Percentiles rank a stretch among this genome's conserved stretches.
Evolutionary conservation across 2,329 filamentous ascomycete genomes (phyloP).

Genomic region (Chlorencoelia australis): DNA sequence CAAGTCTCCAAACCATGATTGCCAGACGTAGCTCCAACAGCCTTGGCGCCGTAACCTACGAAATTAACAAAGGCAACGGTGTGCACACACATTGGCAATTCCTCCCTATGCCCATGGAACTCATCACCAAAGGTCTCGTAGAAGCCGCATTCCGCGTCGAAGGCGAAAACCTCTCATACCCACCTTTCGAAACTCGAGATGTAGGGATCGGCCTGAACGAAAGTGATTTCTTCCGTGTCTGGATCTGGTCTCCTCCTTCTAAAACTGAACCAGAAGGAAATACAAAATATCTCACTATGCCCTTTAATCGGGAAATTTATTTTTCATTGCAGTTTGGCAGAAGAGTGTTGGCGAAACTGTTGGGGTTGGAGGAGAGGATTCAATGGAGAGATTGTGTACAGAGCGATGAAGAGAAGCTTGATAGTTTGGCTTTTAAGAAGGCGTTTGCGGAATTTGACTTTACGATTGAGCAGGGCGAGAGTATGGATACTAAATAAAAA

Average conservation of each 20-base stretch:
- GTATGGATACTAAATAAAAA: too few relatives aligned
- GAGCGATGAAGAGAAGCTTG: constrained; percentile 65
- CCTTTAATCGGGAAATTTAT: constrained; percentile 57
- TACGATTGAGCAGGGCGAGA: constrained; percentile 19
- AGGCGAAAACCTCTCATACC: constrained; percentile 61
- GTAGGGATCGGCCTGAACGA: constrained; percentile 41
- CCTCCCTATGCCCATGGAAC: constrained; percentile 59
- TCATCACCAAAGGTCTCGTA: constrained; percentile 63
- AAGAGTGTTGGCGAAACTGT: constrained; percentile 76
- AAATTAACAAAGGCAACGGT: constrained; percentile 72
- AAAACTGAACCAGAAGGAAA: constrained; percentile 32
- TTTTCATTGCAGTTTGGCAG: constrained; percentile 91
- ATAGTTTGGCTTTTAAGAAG: constrained; percentile 69
- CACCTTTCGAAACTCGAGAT: constrained; percentile 39
- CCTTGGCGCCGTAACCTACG: constrained; percentile 82
- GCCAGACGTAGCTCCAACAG: constrained; percentile 40
- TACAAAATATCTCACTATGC: constrained; percentile 64
- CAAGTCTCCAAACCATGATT: constrained; percentile 71
- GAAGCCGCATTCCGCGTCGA: constrained; percentile 85
- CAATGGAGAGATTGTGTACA: constrained; percentile 83
- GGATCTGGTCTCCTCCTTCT: constrained; percentile 56
- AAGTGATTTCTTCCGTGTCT: constrained; percentile 69
- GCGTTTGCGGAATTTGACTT: constrained; percentile 87
- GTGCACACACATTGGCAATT: constrained; percentile 95
- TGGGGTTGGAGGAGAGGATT: constrained; percentile 67